A percentile compares a stretch with the other conserved stretches of the same genome.
phyloP scores from a whole-genome alignment of 768 basidiomycete species.

The Termitomyces sp. region DNA sequence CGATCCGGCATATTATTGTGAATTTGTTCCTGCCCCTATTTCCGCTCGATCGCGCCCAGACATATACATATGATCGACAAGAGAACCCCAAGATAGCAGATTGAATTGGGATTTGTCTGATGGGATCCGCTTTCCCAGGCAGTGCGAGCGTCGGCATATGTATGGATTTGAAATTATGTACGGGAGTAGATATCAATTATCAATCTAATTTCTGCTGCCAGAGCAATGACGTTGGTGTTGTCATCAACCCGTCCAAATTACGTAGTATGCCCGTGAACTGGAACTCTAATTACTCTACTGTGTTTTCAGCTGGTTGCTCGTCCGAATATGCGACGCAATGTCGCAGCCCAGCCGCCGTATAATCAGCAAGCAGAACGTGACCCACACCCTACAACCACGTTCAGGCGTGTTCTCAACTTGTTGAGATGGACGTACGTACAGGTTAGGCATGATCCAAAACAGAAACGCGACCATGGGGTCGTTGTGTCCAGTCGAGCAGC shows the following conservation, averaged over 20 bases:
- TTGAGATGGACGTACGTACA: slow-evolving; percentile 35
- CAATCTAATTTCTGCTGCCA: neutral
- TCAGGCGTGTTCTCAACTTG: neutral
- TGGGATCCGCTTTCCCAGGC: neutral
- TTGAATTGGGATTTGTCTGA: too few species aligned
- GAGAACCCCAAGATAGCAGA: neutral
- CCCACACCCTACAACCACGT: slow-evolving; percentile 22
- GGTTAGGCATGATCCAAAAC: slow-evolving; percentile 67
- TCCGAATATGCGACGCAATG: slow-evolving; percentile 19
- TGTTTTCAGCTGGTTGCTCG: slow-evolving; percentile 10
- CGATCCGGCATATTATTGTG: too few species aligned
- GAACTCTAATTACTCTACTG: slow-evolving; percentile 11
- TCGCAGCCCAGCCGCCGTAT: slow-evolving; percentile 29
- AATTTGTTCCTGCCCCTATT: slow-evolving; percentile 5
- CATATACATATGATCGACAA: slow-evolving; percentile 6
- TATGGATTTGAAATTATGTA: neutral
- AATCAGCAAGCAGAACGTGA: slow-evolving; percentile 26
- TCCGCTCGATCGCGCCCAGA: neutral
- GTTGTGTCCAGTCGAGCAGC: slow-evolving; percentile 63
- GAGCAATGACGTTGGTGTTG: slow-evolving; percentile 1
- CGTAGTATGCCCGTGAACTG: slow-evolving; percentile 6
- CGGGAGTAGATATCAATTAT: neutral
- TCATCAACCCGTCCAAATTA: slow-evolving; percentile 4
- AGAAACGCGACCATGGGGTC: slow-evolving; percentile 37
- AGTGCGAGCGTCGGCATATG: neutral